Conservation (phyloP, 306 rosid genomes). For the Fragaria vesca region DNA sequence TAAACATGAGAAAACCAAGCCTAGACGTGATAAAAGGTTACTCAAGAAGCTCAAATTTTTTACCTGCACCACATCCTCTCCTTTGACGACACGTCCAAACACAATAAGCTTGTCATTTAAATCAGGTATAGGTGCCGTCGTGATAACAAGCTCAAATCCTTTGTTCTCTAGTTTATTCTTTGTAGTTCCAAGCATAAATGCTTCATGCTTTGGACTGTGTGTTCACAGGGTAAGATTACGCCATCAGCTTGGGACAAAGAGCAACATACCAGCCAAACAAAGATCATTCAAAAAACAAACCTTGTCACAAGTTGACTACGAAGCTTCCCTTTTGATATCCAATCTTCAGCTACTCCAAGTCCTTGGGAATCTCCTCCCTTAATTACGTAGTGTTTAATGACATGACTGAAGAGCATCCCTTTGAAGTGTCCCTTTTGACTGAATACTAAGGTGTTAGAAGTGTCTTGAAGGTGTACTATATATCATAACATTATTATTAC, state of each 20-base stretch:
- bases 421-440: conserved; percentile 86
- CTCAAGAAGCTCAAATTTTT: neutral
- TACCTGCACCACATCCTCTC: conserved; percentile 99
- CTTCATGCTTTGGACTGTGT: conserved; percentile 81
- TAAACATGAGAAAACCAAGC: conserved; percentile 13
- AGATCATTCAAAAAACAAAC: conserved; percentile 18
- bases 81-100: conserved; percentile 88
- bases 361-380: conserved; percentile 79
- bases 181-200: conserved; percentile 91
- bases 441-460: conserved; percentile 32
- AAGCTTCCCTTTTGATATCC: conserved; percentile 79
- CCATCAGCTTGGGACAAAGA: neutral
- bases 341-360: conserved; percentile 69
- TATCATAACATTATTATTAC: neutral
- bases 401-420: conserved; percentile 79
- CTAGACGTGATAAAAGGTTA: neutral
- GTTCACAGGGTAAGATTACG: neutral
- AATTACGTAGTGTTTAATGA: conserved; percentile 77
- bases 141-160: conserved; percentile 86
- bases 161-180: conserved; percentile 59
- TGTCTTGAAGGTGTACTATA: neutral
- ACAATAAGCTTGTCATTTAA: conserved; percentile 76
- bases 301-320: conserved; percentile 50
- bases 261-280: neutral
- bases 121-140: conserved; percentile 98